Percentiles rank a stretch among this genome's conserved stretches.
These are phyloP conservation scores for Aspergillus cejpii DNA, from an alignment of 2,329 filamentous ascomycete species.

Conservation along the genomic window DNA sequence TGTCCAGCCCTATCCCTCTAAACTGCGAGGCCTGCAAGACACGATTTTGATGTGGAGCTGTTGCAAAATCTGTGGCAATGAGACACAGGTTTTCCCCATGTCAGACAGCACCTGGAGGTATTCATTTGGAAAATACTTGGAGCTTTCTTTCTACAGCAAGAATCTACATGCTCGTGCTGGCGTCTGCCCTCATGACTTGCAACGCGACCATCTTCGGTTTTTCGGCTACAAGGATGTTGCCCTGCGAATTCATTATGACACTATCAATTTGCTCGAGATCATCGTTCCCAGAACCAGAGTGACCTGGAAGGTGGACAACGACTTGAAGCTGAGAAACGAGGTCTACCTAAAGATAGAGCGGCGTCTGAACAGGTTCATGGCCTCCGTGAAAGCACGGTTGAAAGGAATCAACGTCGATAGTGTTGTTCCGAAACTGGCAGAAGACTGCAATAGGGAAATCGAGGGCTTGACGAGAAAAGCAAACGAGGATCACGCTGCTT, in stretches of 20 bases:
- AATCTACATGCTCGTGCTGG: conserved; percentile 67
- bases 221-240: conserved; percentile 84
- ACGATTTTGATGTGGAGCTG: conserved; percentile 97
- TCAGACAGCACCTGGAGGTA: conserved; percentile 95
- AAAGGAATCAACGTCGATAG: conserved; percentile 87
- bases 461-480: conserved; percentile 70
- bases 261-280: conserved; percentile 87
- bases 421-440: conserved; percentile 77
- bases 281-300: conserved; percentile 83
- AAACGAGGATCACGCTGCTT: conserved; percentile 69
- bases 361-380: conserved; percentile 77
- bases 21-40: conserved; percentile 59
- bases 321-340: conserved; percentile 86
- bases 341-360: conserved; percentile 75
- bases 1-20: conserved; percentile 66
- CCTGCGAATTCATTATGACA: conserved; percentile 84
- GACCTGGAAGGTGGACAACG: conserved; percentile 96
- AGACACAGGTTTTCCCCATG: conserved; percentile 85
- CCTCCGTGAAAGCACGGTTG: conserved; percentile 74
- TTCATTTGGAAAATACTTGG: conserved; percentile 97
- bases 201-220: conserved; percentile 84
- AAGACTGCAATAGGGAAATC: conserved; percentile 74
- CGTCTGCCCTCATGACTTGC: conserved; percentile 83
- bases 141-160: conserved; percentile 91
- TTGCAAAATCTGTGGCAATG: conserved; percentile 84